These are phyloP conservation scores for Candida buenavistaensis DNA, from an alignment of 1,139 yeast genomes.

Conservation along the genomic window DNA sequence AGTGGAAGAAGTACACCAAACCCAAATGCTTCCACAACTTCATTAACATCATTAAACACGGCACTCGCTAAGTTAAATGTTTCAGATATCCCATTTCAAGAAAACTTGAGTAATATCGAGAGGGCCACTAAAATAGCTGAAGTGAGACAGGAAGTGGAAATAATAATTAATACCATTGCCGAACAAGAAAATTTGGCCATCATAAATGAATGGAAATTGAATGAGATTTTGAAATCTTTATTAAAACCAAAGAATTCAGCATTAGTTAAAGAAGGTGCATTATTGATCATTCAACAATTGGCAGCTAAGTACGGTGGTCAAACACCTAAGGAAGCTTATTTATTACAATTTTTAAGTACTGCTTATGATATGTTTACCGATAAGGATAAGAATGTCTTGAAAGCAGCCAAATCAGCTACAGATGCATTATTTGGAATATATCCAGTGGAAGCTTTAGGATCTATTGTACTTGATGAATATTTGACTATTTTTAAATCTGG, in stretches of 20 bases:
- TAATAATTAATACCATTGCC: conserved; percentile 50
- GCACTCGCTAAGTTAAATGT: conserved; percentile 63
- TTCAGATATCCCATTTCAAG: conserved; percentile 67
- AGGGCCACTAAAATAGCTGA: conserved; percentile 62
- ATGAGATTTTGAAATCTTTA: conserved; percentile 62
- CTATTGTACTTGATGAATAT: conserved; percentile 63
- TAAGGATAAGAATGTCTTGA: conserved; percentile 81
- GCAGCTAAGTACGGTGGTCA: conserved; percentile 66
- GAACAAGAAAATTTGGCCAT: conserved; percentile 46
- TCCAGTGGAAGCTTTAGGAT: conserved; percentile 79
- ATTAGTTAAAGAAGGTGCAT: conserved; percentile 72
- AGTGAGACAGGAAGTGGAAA: conserved; percentile 59
- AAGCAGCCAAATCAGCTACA: conserved; percentile 73
- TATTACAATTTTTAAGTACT: conserved; percentile 55
- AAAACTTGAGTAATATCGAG: conserved; percentile 55
- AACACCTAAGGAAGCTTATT: conserved; percentile 74
- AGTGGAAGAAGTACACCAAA: conserved; percentile 44
- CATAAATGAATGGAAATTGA: conserved; percentile 65
- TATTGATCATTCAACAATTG: conserved; percentile 66
- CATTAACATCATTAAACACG: conserved; percentile 68
- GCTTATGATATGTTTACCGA: conserved; percentile 74
- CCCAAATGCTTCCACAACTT: conserved; percentile 56
- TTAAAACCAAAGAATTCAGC: conserved; percentile 73
- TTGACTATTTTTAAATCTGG: conserved; percentile 69
- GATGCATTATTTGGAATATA: conserved; percentile 68